Base-by-base conservation (phyloP, 257 asterid genomes). In the Nicotiana paniculata region DNA sequence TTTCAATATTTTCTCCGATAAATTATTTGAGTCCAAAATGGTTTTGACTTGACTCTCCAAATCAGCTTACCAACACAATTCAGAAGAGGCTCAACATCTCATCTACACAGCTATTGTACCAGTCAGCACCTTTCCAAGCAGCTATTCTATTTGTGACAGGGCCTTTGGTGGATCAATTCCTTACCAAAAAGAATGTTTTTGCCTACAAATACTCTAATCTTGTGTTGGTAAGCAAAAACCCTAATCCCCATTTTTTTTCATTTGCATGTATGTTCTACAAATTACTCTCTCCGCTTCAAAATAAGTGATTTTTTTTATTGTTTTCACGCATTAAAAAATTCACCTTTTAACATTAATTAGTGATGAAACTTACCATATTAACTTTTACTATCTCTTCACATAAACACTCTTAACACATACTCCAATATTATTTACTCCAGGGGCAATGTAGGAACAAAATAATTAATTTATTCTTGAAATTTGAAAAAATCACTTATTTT, bases 111-210 rank as follows among this genome's bases (percentile, higher is more conserved):
- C 86, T 95, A 39, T 79, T 95, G 69, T 95, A 95, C 65, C 97
- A 95, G 86, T 95, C 97, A 51, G 97, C 98, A 6, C 98, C 98
- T 62, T 93, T 91, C 77, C 98, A 95, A 79, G 94, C 97, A 11
- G 97, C 97, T 5, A 87, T 95, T 77, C 89, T 95, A 6, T 93
- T 93, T 48, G 80, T 92, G 46, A 82, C 93, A 0, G 98, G 98
- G 33, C 97, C 98, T 62, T 81, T 91, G 2, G 89, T 93, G n/a
- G 98, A 95, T 78, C 93, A 90, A 77, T 91, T 80, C 81, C 92
- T 93, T 43, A 93, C 98, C 72, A 89, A 91, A 26, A 89, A 91
- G 76, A 95, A 87, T 69, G 97, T 93, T 65, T 95, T 93, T 24
- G 92, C 91, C 15, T 89, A 86, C 89, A 93, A 86, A 4, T 95